Conservation (phyloP, 768 basidiomycete genomes). For the Galerina marginata region DNA sequence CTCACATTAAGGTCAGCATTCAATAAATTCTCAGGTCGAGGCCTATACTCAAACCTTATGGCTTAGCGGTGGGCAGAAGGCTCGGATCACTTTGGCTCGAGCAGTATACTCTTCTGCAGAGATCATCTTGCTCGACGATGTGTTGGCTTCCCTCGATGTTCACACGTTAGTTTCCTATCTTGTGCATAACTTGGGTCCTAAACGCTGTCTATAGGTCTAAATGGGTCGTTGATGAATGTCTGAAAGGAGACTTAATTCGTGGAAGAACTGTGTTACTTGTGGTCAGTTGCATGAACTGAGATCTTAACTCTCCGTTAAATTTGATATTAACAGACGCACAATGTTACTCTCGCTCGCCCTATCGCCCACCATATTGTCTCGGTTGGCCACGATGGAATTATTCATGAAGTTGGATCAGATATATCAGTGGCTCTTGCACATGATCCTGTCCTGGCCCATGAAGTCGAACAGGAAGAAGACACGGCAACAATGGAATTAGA, state of each 20-base stretch:
- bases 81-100: slow-evolving; percentile 51
- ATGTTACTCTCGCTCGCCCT: slow-evolving; percentile 56
- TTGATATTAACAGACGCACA: slow-evolving; percentile 43
- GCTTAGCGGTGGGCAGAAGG: slow-evolving; percentile 53
- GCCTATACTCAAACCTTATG: background rate
- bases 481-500: slow-evolving; percentile 28
- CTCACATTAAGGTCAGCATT: slow-evolving; percentile 46
- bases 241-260: slow-evolving; percentile 78
- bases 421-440: slow-evolving; percentile 48
- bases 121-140: slow-evolving; percentile 75
- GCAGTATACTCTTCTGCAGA: slow-evolving; percentile 56
- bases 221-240: slow-evolving; percentile 79
- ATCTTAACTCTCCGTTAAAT: background rate
- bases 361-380: slow-evolving; percentile 65
- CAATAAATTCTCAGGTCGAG: background rate
- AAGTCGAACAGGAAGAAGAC: slow-evolving; percentile 31
- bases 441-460: slow-evolving; percentile 37
- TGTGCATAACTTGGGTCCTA: background rate
- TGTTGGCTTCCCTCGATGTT: slow-evolving; percentile 65
- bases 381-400: slow-evolving; percentile 57
- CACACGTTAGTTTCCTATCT: slow-evolving; percentile 26
- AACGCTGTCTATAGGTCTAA: slow-evolving; percentile 58
- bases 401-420: slow-evolving; percentile 46
- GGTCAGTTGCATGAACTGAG: slow-evolving; percentile 34
- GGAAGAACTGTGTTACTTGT: slow-evolving; percentile 89